Conservation (phyloP, 768 basidiomycete genomes). For the Boletus eberwhitei region DNA sequence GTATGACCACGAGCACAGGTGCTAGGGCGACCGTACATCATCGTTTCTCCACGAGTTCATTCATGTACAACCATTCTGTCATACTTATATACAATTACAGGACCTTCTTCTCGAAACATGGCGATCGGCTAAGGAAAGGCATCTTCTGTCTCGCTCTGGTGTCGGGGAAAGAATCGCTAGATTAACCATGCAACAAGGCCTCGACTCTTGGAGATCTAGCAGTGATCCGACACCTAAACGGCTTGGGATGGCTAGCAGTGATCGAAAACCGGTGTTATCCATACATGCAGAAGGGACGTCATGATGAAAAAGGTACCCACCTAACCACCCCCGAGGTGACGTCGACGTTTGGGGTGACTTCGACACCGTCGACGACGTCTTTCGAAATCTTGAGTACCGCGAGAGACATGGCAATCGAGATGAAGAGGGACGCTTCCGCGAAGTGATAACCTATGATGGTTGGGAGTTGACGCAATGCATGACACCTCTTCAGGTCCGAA, state of each 20-base stretch:
- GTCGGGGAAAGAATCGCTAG: background rate
- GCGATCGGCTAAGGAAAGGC: too few species aligned
- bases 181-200: conserved; percentile 3
- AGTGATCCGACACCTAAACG: conserved; percentile 53
- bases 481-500: background rate
- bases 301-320: conserved; percentile 26
- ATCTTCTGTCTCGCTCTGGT: too few species aligned
- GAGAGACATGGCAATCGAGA: conserved; percentile 36
- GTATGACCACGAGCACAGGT: too few species aligned
- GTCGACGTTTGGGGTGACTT: conserved; percentile 44
- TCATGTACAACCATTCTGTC: too few species aligned
- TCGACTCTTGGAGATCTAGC: conserved; percentile 47
- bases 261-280: background rate
- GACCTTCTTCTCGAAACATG: too few species aligned
- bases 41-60: too few species aligned
- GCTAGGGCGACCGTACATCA: too few species aligned
- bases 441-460: conserved; percentile 25
- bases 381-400: conserved; percentile 44
- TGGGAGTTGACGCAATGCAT: too few species aligned
- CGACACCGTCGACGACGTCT: conserved; percentile 38
- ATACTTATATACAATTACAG: too few species aligned
- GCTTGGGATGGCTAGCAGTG: conserved; percentile 41
- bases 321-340: conserved; percentile 41
- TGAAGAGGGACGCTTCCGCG: conserved; percentile 29
- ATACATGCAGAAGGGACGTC: too few species aligned